phyloP scores from a whole-genome alignment of 345 rosid genomes.

The Populus tremula region DNA sequence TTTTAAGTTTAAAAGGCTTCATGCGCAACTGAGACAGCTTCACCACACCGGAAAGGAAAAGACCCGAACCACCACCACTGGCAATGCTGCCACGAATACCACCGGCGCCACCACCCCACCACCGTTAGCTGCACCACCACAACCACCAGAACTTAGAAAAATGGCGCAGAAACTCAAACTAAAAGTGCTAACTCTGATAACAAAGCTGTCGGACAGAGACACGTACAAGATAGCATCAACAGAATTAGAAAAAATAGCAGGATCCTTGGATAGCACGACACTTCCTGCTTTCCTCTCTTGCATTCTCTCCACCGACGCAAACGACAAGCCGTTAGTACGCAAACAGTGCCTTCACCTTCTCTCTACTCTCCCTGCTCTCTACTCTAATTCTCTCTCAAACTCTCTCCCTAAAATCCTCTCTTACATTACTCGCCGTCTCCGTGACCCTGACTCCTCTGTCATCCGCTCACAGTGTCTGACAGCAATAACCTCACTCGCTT shows the following conservation, averaged over 20 bases:
- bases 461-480: conserved; percentile 66
- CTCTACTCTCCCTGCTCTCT: conserved; percentile 51
- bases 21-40: neutral
- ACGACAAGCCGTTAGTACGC: conserved; percentile 69
- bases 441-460: conserved; percentile 73
- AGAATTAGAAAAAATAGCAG: conserved; percentile 70
- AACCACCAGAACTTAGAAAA: neutral
- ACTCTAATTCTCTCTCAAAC: conserved; percentile 54
- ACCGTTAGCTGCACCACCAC: neutral
- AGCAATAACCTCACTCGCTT: conserved; percentile 58
- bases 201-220: conserved; percentile 85
- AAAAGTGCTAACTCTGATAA: conserved; percentile 47
- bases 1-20: conserved; percentile 2
- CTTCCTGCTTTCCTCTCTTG: conserved; percentile 66
- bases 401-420: conserved; percentile 65
- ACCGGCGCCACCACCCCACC: conserved; percentile 24
- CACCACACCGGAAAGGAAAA: neutral
- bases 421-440: conserved; percentile 63
- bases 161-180: conserved; percentile 61
- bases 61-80: conserved; percentile 1
- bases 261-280: conserved; percentile 48
- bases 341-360: conserved; percentile 69
- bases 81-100: conserved; percentile 25
- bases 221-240: conserved; percentile 64
- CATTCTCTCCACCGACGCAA: conserved; percentile 63